A percentile compares a stretch with the other conserved stretches of the same genome.
Conservation (phyloP, 2,329 filamentous ascomycete genomes). For the Cladophialophora chaetospira region DNA sequence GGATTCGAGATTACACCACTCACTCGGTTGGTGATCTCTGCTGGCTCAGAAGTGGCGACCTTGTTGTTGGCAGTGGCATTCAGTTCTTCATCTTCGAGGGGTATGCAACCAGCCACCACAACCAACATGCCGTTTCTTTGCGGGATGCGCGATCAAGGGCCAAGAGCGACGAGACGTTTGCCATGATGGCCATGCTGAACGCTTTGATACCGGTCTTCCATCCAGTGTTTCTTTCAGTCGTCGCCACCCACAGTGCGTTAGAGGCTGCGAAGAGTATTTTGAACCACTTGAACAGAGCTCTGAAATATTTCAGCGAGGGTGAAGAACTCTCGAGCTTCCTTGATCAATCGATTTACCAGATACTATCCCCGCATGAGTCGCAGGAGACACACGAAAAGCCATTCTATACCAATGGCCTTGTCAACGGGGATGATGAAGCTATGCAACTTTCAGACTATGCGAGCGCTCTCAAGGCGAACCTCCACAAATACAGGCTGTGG, state of each 20-base stretch:
- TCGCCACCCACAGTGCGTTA: slow-evolving; percentile 75
- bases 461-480: slow-evolving; percentile 69
- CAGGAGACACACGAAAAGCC: neutral
- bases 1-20: slow-evolving; percentile 76
- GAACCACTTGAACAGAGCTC: slow-evolving; percentile 68
- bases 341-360: slow-evolving; percentile 56
- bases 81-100: slow-evolving; percentile 80
- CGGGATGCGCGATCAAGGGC: slow-evolving; percentile 13
- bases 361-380: slow-evolving; percentile 34
- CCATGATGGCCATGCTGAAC: slow-evolving; percentile 63
- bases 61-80: slow-evolving; percentile 87
- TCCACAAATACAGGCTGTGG: slow-evolving; percentile 73
- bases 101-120: slow-evolving; percentile 25
- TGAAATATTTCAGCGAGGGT: slow-evolving; percentile 82
- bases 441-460: slow-evolving; percentile 70
- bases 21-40: slow-evolving; percentile 91
- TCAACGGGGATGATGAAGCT: slow-evolving; percentile 57
- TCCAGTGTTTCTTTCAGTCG: slow-evolving; percentile 83
- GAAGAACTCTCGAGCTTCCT: slow-evolving; percentile 79
- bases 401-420: slow-evolving; percentile 13
- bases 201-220: slow-evolving; percentile 88
- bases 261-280: slow-evolving; percentile 71
- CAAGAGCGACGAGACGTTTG: slow-evolving; percentile 17
- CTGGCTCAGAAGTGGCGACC: slow-evolving; percentile 81
- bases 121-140: slow-evolving; percentile 16